phyloP scores from a whole-genome alignment of 164 flowering plant genomes.

The Tetrastigma voinierianum region DNA sequence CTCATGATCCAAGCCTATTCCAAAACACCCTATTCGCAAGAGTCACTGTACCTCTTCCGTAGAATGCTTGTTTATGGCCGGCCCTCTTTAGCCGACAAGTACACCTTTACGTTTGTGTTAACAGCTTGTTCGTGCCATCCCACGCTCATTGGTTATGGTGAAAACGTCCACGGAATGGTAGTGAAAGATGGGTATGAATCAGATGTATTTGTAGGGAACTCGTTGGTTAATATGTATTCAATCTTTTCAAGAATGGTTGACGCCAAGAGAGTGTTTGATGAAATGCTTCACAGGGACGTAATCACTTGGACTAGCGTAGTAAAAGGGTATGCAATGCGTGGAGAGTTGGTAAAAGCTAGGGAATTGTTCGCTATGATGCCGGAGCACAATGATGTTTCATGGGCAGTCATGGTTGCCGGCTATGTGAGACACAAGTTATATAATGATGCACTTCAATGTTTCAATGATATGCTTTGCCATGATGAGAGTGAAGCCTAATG shows the following conservation, averaged over 20 bases:
- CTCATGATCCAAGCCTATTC: too few species aligned
- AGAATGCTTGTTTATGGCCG: too few species aligned
- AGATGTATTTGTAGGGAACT: too few species aligned
- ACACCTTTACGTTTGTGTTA: too few species aligned
- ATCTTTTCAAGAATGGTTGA: not conserved
- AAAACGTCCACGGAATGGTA: too few species aligned
- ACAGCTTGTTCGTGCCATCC: too few species aligned
- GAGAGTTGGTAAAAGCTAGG: not conserved
- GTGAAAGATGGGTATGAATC: too few species aligned
- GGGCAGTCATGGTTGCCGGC: constrained; percentile 6
- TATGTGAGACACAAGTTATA: not conserved
- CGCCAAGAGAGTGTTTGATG: constrained; percentile 8
- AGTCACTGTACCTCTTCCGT: too few species aligned
- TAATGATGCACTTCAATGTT: constrained; percentile 9
- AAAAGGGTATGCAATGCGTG: not conserved
- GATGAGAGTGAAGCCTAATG: constrained; percentile 2
- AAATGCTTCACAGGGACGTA: constrained; percentile 6
- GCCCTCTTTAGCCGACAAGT: too few species aligned
- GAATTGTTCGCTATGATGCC: constrained; percentile 5
- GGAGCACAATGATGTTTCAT: constrained; percentile 5
- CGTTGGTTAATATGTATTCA: too few species aligned
- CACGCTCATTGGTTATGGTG: too few species aligned
- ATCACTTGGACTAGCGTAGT: constrained; percentile 10
- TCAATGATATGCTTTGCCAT: constrained; percentile 5
- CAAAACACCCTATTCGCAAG: too few species aligned